These are phyloP conservation scores for Candida frijolesensis DNA, from an alignment of 1,139 yeast genomes.

Conservation along the genomic window DNA sequence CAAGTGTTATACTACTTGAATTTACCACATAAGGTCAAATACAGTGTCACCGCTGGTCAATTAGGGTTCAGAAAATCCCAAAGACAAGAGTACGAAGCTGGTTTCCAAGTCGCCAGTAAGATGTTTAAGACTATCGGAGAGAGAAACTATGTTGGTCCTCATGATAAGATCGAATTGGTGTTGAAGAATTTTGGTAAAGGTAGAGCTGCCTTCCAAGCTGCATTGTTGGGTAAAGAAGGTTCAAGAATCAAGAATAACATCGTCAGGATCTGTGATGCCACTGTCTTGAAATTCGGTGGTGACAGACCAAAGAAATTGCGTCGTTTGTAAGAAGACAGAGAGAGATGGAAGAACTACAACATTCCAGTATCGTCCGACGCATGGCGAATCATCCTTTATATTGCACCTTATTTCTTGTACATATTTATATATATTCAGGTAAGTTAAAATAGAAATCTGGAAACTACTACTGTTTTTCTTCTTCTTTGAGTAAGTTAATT, in stretches of 20 bases:
- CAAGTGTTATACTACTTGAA: constrained; percentile 76
- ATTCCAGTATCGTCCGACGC: neutral
- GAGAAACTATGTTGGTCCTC: constrained; percentile 50
- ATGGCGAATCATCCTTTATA: neutral
- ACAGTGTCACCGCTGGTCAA: constrained; percentile 70
- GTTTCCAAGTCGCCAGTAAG: constrained; percentile 80
- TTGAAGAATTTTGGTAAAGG: constrained; percentile 87
- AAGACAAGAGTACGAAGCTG: constrained; percentile 92
- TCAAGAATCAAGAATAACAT: constrained; percentile 62
- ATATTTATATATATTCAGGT: constrained; percentile 1
- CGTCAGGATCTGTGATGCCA: constrained; percentile 71
- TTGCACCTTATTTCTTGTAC: constrained; percentile 4
- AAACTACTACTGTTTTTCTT: neutral
- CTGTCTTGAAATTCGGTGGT: constrained; percentile 91
- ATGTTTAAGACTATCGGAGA: constrained; percentile 74
- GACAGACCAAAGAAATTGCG: constrained; percentile 81
- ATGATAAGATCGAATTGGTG: constrained; percentile 68
- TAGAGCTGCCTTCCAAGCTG: constrained; percentile 81
- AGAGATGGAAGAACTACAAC: neutral
- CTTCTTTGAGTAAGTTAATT: constrained; percentile 1
- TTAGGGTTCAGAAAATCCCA: constrained; percentile 78
- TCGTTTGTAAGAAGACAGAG: constrained; percentile 38
- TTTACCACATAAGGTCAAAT: constrained; percentile 74
- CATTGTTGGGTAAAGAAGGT: constrained; percentile 91
- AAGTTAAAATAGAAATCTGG: neutral